phyloP scores from a whole-genome alignment of 1,284 basidiomycete species.

The Phylloporus sp. region DNA sequence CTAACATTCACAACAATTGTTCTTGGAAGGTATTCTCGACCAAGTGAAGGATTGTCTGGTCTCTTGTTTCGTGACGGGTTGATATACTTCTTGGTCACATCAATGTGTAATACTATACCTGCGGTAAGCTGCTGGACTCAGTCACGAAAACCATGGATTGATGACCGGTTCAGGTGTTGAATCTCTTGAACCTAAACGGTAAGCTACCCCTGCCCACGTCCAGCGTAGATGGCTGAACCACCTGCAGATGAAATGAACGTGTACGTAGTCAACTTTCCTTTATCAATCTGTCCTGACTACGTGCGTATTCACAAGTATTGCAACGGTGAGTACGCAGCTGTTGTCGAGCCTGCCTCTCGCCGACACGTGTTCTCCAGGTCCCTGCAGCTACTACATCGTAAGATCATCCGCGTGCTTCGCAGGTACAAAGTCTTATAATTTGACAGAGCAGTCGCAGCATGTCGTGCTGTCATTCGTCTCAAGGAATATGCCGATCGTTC shows the following conservation, averaged over 20 bases:
- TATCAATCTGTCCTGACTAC: constrained; percentile 9
- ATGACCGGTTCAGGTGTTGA: constrained; percentile 25
- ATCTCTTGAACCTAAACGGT: constrained; percentile 32
- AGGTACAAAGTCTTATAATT: constrained; percentile 7
- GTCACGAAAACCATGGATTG: neutral
- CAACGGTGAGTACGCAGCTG: constrained; percentile 22
- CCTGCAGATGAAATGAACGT: constrained; percentile 32
- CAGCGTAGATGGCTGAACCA: constrained; percentile 1
- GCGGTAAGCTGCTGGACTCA: constrained; percentile 54
- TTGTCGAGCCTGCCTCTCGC: neutral
- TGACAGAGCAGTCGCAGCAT: constrained; percentile 49
- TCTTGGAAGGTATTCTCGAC: constrained; percentile 52
- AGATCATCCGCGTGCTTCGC: constrained; percentile 18
- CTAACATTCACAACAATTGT: constrained; percentile 56
- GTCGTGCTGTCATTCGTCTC: constrained; percentile 65
- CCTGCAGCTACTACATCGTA: constrained; percentile 70
- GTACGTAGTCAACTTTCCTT: constrained; percentile 16
- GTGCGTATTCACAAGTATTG: constrained; percentile 18
- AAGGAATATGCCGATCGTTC: constrained; percentile 45
- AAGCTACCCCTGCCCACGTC: neutral
- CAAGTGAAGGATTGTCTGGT: constrained; percentile 56
- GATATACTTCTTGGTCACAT: constrained; percentile 66
- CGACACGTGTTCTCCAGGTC: constrained; percentile 42
- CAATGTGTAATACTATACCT: constrained; percentile 66
- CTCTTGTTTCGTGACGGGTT: constrained; percentile 75